Conservation (phyloP, 805 yeast genomes). For the Ogataea corticis region DNA sequence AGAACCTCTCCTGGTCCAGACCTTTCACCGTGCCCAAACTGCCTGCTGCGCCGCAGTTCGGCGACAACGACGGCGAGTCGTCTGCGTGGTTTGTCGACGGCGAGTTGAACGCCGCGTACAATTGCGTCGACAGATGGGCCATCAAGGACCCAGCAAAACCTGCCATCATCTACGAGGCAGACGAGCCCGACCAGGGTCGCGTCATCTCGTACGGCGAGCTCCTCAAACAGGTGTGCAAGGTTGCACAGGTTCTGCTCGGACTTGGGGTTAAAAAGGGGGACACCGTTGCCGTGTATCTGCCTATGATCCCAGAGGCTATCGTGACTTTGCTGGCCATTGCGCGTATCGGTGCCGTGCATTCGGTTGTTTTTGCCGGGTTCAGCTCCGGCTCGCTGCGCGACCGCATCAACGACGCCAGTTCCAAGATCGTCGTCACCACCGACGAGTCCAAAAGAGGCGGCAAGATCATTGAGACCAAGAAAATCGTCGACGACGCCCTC, state of each 20-base stretch:
- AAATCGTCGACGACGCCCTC: slow-evolving; percentile 80
- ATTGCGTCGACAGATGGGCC: slow-evolving; percentile 84
- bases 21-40: slow-evolving; percentile 49
- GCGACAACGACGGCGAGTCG: slow-evolving; percentile 50
- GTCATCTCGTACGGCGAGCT: slow-evolving; percentile 70
- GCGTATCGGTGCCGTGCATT: slow-evolving; percentile 81
- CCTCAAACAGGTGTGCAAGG: slow-evolving; percentile 65
- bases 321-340: slow-evolving; percentile 74
- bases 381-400: slow-evolving; percentile 70
- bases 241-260: slow-evolving; percentile 65
- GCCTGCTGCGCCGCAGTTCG: slow-evolving; percentile 42
- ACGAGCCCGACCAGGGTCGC: slow-evolving; percentile 66
- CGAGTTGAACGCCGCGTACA: slow-evolving; percentile 75
- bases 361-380: slow-evolving; percentile 86
- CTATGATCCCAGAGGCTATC: slow-evolving; percentile 83
- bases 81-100: slow-evolving; percentile 81
- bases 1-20: slow-evolving; percentile 51
- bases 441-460: slow-evolving; percentile 87
- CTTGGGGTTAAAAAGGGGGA: slow-evolving; percentile 80
- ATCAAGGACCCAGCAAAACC: slow-evolving; percentile 65
- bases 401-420: slow-evolving; percentile 70
- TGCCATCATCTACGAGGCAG: slow-evolving; percentile 81
- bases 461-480: slow-evolving; percentile 75
- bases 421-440: slow-evolving; percentile 72
- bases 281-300: slow-evolving; percentile 82